Evolutionary conservation across 176 grass and related monocot genomes (phyloP), one percentile per base, ranked within the genome.

Genomic region (Ampelocalamus luodianensis): DNA sequence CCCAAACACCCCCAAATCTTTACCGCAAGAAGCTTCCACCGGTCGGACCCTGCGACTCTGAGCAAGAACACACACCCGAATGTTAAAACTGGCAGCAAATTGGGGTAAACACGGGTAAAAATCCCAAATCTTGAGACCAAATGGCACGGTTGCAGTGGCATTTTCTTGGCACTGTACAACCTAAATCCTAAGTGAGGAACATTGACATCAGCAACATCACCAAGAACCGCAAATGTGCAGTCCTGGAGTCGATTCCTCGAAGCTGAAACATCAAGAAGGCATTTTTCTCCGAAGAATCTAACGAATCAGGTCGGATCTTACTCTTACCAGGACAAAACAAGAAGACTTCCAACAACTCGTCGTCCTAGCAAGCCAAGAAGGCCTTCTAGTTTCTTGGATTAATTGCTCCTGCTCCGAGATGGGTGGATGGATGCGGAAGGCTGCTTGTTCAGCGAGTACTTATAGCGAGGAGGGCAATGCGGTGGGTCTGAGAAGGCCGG

Each of bases 281-380:
- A 46, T 71, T 72, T 46, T 43, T 17, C 6, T 5, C 34, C 5
- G 39, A 45, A n/a, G 46, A 83, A 59, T 15, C 10, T 39, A 24
- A 58, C n/a, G 42, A 78, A 82, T 61, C 84, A 23, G 60, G 39
- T 15, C 32, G 80, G 85, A 90, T 90, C 89, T 87, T 83, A 79
- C 89, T 90, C 89, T 90, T 87, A 90, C 89, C 89, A 38, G 85
- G 40, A 0, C 63, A 60, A 38, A 65, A 29, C 60, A 68, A 71
- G 72, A 54, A 29, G 38, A 16, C 64, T 5, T 11, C 39, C 69
- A 45, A 6, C 15, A 50, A 32, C 36, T 51, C n/a, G 29, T 54
- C 8, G 44, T 16, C 42, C 51, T 45, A 45, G 23, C 13, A 22
- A 27, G 46, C 24, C 49, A 74, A 56, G 68, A 73, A 16, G 39